Conservation (phyloP, 2,329 filamentous ascomycete species). For the Pseudogymnoascus sp. region DNA sequence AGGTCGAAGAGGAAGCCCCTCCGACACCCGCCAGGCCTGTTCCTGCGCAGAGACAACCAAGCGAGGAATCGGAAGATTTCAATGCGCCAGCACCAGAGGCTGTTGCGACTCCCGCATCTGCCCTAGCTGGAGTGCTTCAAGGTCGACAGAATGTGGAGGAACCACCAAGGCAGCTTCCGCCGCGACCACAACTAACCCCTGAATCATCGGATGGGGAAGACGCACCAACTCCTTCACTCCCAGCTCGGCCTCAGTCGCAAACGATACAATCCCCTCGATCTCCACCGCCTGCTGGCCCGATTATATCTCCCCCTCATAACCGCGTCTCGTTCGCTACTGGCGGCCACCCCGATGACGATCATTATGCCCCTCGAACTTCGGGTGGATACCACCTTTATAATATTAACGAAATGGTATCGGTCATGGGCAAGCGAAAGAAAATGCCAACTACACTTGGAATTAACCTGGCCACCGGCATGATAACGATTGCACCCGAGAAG, state of each 20-base stretch:
- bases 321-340: slow-evolving; percentile 33
- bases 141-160: slow-evolving; percentile 23
- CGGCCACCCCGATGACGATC: slow-evolving; percentile 35
- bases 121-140: slow-evolving; percentile 51
- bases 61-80: slow-evolving; percentile 5
- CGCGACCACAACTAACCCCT: slow-evolving; percentile 51
- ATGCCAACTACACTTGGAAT: slow-evolving; percentile 97
- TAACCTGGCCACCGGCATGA: slow-evolving; percentile 78
- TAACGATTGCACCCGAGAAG: slow-evolving; percentile 85
- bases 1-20: slow-evolving; percentile 42
- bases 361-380: slow-evolving; percentile 47
- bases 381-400: slow-evolving; percentile 92
- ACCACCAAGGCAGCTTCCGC: slow-evolving; percentile 43
- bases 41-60: slow-evolving; percentile 2
- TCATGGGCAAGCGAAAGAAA: slow-evolving; percentile 95
- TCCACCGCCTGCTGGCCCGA: slow-evolving; percentile 37
- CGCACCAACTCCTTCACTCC: slow-evolving; percentile 52
- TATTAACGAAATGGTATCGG: slow-evolving; percentile 94
- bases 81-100: slow-evolving; percentile 1
- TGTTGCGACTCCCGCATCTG: slow-evolving; percentile 29
- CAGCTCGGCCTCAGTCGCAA: slow-evolving; percentile 53
- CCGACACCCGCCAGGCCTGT: slow-evolving; percentile 21
- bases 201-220: slow-evolving; percentile 64
- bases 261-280: slow-evolving; percentile 32
- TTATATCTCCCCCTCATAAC: slow-evolving; percentile 49